Conservation (phyloP, 2,329 filamentous ascomycete genomes). For the Hymenoscyphus fructigenus region DNA sequence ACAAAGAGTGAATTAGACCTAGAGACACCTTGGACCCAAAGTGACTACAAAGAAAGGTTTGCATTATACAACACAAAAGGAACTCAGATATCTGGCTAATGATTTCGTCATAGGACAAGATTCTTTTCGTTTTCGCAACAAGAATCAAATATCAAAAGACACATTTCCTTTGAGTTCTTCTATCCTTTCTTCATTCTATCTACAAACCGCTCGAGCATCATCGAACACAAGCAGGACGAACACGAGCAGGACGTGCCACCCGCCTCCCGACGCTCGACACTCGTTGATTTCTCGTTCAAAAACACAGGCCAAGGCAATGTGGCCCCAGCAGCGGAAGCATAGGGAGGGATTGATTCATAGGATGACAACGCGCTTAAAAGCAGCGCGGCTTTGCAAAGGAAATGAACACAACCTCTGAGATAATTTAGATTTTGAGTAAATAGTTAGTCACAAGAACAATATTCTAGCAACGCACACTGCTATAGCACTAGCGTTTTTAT, state of each 20-base stretch:
- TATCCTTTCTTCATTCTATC: neutral
- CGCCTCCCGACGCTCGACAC: neutral
- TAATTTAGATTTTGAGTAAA: neutral
- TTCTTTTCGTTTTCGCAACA: neutral
- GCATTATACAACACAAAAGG: neutral
- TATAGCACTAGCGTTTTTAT: neutral
- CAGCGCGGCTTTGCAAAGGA: constrained; percentile 5
- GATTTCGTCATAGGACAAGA: neutral
- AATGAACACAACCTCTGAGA: neutral
- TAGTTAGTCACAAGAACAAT: neutral
- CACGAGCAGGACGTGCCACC: neutral
- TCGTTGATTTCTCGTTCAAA: neutral
- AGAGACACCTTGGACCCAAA: neutral
- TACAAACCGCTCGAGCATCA: neutral
- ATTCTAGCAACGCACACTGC: neutral
- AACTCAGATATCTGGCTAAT: neutral
- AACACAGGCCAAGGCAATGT: neutral
- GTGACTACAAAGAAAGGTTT: constrained; percentile 2
- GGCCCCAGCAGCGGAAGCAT: neutral
- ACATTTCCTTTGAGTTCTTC: neutral
- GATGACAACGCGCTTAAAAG: constrained; percentile 6
- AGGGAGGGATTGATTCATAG: neutral
- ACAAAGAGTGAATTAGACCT: constrained; percentile 1
- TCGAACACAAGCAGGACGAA: neutral
- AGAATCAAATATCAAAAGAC: constrained; percentile 1